Evolutionary conservation across 352 stramenopile genomes (phyloP), one percentile per base, ranked within the genome.

Genomic region (Phytophthora uliginosa): DNA sequence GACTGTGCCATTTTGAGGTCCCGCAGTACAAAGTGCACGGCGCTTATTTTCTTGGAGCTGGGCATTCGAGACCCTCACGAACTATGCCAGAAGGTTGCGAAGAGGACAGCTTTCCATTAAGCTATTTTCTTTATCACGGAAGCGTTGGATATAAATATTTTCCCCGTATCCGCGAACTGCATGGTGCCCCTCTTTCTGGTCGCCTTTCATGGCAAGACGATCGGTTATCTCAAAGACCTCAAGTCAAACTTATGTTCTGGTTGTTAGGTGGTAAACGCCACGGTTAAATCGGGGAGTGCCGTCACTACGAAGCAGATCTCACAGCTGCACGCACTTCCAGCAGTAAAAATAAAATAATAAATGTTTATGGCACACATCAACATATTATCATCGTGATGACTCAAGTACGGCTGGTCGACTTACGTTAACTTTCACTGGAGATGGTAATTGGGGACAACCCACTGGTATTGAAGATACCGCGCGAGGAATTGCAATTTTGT

Each of bases 361-460:
- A 31, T 45, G 12, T 0, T 45, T 45, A n/a, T 45, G 36, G 36
- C 36, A 45, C 42, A 24, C 6, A 51, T 22, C 13, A 54, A 54
- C 10, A 12, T 33, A 28, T 36, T 59, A 53, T 73, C 45, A 66
- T 47, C 24, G 53, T 61, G 66, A 64, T 55, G 67, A 52, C 20
- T 70, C 53, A 24, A 69, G 15, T 31, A 51, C 28, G 28, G 17
- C n/a, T 65, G 57, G 38, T 24, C 28, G 24, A 52, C 13, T 59
- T 3, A 42, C 33, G 45, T 58, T 51, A 7, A 33, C 28, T 28
- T 61, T 61, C 22, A 31, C 40, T 15, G 33, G 34, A 55, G 61
- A 36, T 22, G 28, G 26, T 24, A 34, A 18, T 45, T 36, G 42
- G 6, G 47, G 48, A 18, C 12, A 51, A 36, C 4, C 28, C 38